Evolutionary conservation across 2,329 filamentous ascomycete species (phyloP), one percentile per base, ranked within the genome.

Genomic region (Aplosporella prunicola): DNA sequence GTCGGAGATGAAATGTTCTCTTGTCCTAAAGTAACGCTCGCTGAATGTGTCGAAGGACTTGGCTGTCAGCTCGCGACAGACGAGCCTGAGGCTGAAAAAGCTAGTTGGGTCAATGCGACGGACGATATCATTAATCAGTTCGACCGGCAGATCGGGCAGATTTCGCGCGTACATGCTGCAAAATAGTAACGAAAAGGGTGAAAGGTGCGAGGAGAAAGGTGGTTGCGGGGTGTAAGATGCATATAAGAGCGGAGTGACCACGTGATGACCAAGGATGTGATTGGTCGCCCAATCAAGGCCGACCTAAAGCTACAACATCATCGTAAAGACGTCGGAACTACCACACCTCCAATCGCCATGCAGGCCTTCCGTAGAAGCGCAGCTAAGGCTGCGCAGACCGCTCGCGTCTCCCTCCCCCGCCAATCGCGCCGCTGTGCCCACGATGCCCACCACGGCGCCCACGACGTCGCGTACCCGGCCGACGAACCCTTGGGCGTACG

Each of bases 401-500:
- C 58, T 41, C 55, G 54, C 51, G 43, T 51, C 16, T 47, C 49
- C 5, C 45, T 60, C 26, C 46, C 54, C 30, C 59, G 58, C 41
- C 60, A 63, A 46, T 46, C 55, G 41, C 63, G 63, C 45, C 62
- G 65, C 41, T 60, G 52, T 40, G 62, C 52, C 33, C 57, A 35
- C 33, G 33, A 35, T 16, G 16, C 32, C 22, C 32, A 52, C 36
- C 49, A 57, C 35, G 52, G 49, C 34, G 32, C 40, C 27, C 51
- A 51, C 32, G 47, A 53, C 43, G 52, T 56, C 46, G 50, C 45
- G 34, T 52, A 56, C 44, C 60, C 66, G 35, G 60, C 53, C 38
- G 61, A 62, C 42, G 70, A 74, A 53, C 60, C 62, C 43, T 59
- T 72, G 42, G 69, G 70, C 37, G 70, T 74, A 62, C 52, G 68